Percentiles rank a stretch among this genome's conserved stretches.
phyloP scores from a whole-genome alignment of 176 grass and related monocot species.

The Otatea glauca region DNA sequence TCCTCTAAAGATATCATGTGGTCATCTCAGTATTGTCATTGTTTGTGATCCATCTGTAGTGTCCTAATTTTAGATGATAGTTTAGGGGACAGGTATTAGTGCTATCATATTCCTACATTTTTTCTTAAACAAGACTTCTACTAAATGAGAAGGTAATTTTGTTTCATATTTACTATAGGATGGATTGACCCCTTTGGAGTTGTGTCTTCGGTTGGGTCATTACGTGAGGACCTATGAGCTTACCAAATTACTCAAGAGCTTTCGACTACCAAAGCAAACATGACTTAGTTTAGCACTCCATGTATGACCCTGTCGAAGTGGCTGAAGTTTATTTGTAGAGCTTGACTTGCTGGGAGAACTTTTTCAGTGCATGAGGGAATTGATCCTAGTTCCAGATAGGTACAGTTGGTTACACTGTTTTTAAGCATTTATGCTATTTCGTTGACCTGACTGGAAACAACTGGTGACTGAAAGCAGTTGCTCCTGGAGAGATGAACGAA shows the following conservation, averaged over 20 bases:
- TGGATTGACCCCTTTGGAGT: conserved; percentile 82
- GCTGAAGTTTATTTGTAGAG: conserved; percentile 12
- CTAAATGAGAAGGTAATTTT: conserved; percentile 22
- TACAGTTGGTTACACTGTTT: neutral
- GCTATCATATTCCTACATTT: neutral
- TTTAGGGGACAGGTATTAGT: neutral
- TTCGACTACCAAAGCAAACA: conserved; percentile 47
- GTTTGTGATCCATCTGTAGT: conserved; percentile 3
- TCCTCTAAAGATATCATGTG: neutral
- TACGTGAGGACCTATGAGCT: conserved; percentile 72
- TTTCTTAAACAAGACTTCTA: neutral
- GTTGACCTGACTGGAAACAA: conserved; percentile 10
- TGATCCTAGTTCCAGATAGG: conserved; percentile 15
- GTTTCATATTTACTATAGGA: conserved; percentile 56
- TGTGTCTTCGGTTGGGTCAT: conserved; percentile 74
- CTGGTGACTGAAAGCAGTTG: conserved; percentile 28
- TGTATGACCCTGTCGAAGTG: neutral
- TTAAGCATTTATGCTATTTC: conserved; percentile 12
- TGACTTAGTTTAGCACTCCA: conserved; percentile 4
- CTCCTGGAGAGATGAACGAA: conserved; percentile 8
- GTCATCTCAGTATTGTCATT: conserved; percentile 1
- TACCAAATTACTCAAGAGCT: conserved; percentile 84
- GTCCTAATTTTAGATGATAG: neutral
- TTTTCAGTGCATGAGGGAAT: conserved; percentile 16
- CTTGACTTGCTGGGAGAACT: conserved; percentile 16